Conservation (phyloP, 257 asterid species). For the Paraleonurus japonicus region DNA sequence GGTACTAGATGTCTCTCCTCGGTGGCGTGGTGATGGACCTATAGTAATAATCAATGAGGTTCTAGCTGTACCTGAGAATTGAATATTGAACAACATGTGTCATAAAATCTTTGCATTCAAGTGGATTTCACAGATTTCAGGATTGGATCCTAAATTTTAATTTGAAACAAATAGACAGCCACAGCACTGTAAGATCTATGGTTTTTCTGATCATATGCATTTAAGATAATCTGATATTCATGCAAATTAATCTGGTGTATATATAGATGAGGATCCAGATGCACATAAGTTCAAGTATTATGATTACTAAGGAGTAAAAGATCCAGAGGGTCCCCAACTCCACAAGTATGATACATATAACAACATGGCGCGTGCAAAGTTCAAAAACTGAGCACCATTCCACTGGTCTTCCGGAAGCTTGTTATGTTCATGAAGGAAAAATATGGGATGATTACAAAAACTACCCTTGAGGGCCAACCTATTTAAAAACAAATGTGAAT, state of each 20-base stretch:
- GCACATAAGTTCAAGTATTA: not conserved
- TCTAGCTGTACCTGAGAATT: conserved; percentile 75
- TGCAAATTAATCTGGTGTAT: conserved; percentile 7
- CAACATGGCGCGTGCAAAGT: not conserved
- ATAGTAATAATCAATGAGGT: conserved; percentile 78
- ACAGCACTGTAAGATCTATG: too few relatives aligned
- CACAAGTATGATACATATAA: not conserved
- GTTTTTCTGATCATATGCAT: too few relatives aligned
- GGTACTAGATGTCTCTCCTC: conserved; percentile 92
- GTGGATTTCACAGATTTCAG: too few relatives aligned
- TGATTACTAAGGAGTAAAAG: not conserved
- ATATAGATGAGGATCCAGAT: not conserved
- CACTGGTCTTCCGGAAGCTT: not conserved
- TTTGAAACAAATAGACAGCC: too few relatives aligned
- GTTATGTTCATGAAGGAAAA: not conserved
- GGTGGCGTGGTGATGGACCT: conserved; percentile 89
- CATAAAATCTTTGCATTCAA: not conserved
- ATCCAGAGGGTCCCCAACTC: not conserved
- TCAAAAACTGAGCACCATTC: not conserved
- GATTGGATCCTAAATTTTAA: too few relatives aligned
- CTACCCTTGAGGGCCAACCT: not conserved
- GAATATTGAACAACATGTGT: conserved; percentile 18
- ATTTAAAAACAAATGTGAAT: not conserved
- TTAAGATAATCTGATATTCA: not conserved
- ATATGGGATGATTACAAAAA: not conserved